A percentile compares a stretch with the other conserved stretches of the same genome.
These are phyloP conservation scores for Chlorencoelia australis DNA, from an alignment of 2,329 filamentous ascomycete genomes.

Conservation along the genomic window DNA sequence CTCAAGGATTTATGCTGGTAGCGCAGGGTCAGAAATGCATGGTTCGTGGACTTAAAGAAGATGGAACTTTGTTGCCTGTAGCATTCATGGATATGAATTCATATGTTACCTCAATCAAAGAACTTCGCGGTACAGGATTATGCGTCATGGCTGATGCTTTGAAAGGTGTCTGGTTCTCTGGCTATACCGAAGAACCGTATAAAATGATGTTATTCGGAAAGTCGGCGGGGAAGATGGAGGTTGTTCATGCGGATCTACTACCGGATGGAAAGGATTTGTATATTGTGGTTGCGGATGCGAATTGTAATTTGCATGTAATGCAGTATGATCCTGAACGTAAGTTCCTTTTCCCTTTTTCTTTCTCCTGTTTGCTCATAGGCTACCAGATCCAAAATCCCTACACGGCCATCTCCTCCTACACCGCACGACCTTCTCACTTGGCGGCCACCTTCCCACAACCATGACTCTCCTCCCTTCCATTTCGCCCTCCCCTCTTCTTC, in stretches of 20 bases:
- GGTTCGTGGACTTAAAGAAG: constrained; percentile 91
- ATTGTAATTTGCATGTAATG: constrained; percentile 78
- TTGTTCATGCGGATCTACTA: constrained; percentile 76
- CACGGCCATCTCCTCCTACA: constrained; percentile 81
- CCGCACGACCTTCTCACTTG: constrained; percentile 78
- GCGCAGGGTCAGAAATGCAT: constrained; percentile 96
- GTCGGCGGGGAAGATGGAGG: constrained; percentile 65
- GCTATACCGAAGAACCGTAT: constrained; percentile 95
- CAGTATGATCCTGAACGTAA: constrained; percentile 92
- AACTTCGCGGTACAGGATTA: constrained; percentile 72
- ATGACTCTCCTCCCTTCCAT: constrained; percentile 68
- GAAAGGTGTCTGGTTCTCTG: constrained; percentile 92
- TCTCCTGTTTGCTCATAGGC: constrained; percentile 1
- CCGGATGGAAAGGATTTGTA: constrained; percentile 76
- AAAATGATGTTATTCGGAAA: constrained; percentile 91
- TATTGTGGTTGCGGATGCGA: constrained; percentile 72
- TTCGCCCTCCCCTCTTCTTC: constrained; percentile 36
- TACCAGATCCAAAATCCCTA: constrained; percentile 78
- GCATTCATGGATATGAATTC: constrained; percentile 98
- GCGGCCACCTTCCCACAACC: constrained; percentile 63
- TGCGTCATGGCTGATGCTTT: constrained; percentile 82
- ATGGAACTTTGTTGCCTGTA: constrained; percentile 82
- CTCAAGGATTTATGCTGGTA: constrained; percentile 77
- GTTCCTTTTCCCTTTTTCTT: constrained; percentile 27
- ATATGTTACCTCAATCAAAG: constrained; percentile 78